A percentile compares a stretch with the other conserved stretches of the same genome.
Evolutionary conservation across 2,329 filamentous ascomycete species (phyloP).

Genomic region (Cytospora piceae): DNA sequence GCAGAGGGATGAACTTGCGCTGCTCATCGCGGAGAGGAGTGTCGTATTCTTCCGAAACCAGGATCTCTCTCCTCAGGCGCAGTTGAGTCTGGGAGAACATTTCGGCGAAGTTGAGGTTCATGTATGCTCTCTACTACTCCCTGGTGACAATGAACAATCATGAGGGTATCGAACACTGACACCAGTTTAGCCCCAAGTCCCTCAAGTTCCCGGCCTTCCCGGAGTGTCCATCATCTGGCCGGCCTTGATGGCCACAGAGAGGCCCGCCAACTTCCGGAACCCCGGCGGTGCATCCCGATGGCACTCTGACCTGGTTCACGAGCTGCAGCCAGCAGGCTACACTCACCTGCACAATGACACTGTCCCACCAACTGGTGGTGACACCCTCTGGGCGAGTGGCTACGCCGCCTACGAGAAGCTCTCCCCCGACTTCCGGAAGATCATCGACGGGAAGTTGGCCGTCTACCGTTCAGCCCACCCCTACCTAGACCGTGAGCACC

Average conservation of each 20-base stretch:
- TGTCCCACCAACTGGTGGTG: constrained; percentile 66
- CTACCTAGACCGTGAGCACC: constrained; percentile 67
- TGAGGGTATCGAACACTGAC: background rate
- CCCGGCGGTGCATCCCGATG: constrained; percentile 70
- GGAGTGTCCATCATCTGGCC: constrained; percentile 74
- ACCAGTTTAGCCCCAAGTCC: constrained; percentile 63
- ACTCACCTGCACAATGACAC: constrained; percentile 73
- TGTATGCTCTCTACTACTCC: constrained; percentile 48
- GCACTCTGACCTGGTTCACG: constrained; percentile 74
- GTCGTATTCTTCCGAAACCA: constrained; percentile 72
- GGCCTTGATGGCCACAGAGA: constrained; percentile 65
- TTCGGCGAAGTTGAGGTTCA: constrained; percentile 71
- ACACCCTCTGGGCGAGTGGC: constrained; percentile 73
- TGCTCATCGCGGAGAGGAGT: constrained; percentile 65
- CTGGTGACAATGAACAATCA: background rate
- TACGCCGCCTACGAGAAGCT: constrained; percentile 76
- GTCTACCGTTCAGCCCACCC: constrained; percentile 68
- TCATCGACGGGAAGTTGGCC: constrained; percentile 69
- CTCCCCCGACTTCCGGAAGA: constrained; percentile 68
- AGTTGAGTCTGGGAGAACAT: constrained; percentile 64
- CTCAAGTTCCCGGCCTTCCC: constrained; percentile 68
- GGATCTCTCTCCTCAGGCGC: constrained; percentile 63
- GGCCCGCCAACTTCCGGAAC: constrained; percentile 63
- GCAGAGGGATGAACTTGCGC: constrained; percentile 64
- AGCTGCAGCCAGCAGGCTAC: constrained; percentile 70